Evolutionary conservation across 176 grass and related monocot species (phyloP).

Genomic region (Carex pumila): DNA sequence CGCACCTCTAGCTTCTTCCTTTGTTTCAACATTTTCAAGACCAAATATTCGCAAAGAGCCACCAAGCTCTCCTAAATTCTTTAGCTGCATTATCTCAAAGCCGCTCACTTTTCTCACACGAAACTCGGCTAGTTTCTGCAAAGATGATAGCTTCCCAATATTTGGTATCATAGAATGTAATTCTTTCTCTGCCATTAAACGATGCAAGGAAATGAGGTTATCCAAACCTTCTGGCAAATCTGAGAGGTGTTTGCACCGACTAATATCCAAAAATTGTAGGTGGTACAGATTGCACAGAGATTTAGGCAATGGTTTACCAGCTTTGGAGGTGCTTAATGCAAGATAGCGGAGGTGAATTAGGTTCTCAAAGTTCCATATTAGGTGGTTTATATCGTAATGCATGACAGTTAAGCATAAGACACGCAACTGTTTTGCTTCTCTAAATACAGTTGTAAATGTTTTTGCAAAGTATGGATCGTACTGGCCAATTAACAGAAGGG

Average conservation of each 20-base stretch:
- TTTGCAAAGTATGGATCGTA: neutral
- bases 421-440: neutral
- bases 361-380: conserved; percentile 1
- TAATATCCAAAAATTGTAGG: conserved; percentile 35
- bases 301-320: neutral
- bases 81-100: conserved; percentile 27
- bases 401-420: conserved; percentile 6
- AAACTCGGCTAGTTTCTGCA: conserved; percentile 23
- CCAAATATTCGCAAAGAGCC: neutral
- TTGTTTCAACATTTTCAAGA: conserved; percentile 19
- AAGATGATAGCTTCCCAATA: conserved; percentile 4
- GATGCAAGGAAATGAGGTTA: conserved; percentile 35
- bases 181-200: conserved; percentile 24
- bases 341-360: conserved; percentile 23
- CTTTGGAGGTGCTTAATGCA: neutral
- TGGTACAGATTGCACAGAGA: conserved; percentile 15
- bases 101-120: conserved; percentile 4
- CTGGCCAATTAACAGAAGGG: conserved; percentile 18
- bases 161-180: neutral
- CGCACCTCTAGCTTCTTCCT: conserved; percentile 11
- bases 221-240: conserved; percentile 18
- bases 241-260: neutral
- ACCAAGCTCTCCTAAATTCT: conserved; percentile 23
- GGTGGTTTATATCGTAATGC: conserved; percentile 4
- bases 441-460: neutral